Evolutionary conservation across 208 protist genomes (phyloP).

Genomic region (Crithidia thermophila): DNA sequence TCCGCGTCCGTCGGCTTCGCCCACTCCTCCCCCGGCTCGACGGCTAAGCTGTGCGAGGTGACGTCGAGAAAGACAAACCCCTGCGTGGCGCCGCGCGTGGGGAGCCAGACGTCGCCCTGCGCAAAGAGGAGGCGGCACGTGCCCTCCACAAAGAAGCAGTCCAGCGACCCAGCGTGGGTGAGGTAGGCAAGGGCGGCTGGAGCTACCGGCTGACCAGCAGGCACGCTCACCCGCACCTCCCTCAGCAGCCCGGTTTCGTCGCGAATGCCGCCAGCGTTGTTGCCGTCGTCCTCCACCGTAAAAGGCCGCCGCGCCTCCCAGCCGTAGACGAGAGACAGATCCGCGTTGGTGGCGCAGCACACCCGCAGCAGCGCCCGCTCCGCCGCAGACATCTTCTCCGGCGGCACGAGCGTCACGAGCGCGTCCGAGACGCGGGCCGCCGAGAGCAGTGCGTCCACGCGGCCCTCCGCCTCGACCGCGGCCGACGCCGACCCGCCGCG

Average conservation of each 20-base stretch:
- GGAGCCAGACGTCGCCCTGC: constrained; percentile 54
- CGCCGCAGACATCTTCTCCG: constrained; percentile 23
- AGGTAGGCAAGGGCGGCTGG: constrained; percentile 42
- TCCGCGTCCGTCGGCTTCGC: constrained; percentile 3
- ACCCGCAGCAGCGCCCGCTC: constrained; percentile 36
- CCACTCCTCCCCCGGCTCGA: constrained; percentile 48
- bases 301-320: constrained; percentile 34
- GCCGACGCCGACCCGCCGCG: background rate
- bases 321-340: constrained; percentile 34
- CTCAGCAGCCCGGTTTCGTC: background rate
- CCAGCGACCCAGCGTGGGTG: constrained; percentile 35
- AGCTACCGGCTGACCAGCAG: constrained; percentile 32
- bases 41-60: constrained; percentile 41
- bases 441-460: constrained; percentile 31
- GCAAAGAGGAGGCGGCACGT: constrained; percentile 38
- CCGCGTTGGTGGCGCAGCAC: constrained; percentile 31
- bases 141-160: constrained; percentile 30
- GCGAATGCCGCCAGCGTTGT: background rate
- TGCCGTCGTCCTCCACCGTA: constrained; percentile 12
- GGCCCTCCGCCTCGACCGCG: constrained; percentile 10
- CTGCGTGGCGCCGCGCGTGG: constrained; percentile 36
- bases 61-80: constrained; percentile 42
- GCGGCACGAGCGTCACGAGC: constrained; percentile 32
- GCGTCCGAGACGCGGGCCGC: constrained; percentile 48
- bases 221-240: constrained; percentile 15